Evolutionary conservation across 163 green algal species (phyloP), one percentile per base, ranked within the genome.

Genomic region (Picocystis sp.): DNA sequence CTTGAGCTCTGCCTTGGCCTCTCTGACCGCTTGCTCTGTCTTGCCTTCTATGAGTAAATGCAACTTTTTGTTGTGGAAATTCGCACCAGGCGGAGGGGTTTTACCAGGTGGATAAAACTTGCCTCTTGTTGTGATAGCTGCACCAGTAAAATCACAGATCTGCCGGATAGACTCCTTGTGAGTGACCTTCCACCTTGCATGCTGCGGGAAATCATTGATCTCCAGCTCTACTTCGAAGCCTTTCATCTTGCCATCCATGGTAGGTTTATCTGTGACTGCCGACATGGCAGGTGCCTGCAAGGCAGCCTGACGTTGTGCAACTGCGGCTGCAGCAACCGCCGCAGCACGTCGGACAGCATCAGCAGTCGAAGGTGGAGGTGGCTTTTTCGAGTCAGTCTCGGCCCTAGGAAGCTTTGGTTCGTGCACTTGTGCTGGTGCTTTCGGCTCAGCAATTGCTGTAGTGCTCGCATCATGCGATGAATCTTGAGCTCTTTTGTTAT

Each of bases 181-280:
- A 13, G 89, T 96, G 23, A 94, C 76, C 71, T 87, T 91, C 79
- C 79, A 93, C 42, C 85, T 73, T 9, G 84, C 84, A 48, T 93
- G 76, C 80, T 98, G 89, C 24, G 86, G 84, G 74, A 98, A 97
- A 71, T 98, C 89, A 55, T 98, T 98, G 71, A 98, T 96, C 62
- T 94, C 87, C 42, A 98, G 61, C 70, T 97, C 89, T 13, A 75
- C 67, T 63, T 93, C 78, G 62, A 81, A 97, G 61, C 83, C 72
- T 43, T 54, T 56, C 51, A 22, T 52, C 9, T 12, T 13, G 3
- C 33, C 56, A 23, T 22, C 51, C 47, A 38, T 38, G 5, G 29
- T 38, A 8, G 29, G 29, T 38, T 38, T 38, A 12, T 5, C 29
- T 12, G 29, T 38, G 29, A 38, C 29, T 38, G 25, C 47, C 12